Base-by-base conservation (phyloP, 108 stramenopile genomes). In the Fragilariopsis cylindrus region DNA sequence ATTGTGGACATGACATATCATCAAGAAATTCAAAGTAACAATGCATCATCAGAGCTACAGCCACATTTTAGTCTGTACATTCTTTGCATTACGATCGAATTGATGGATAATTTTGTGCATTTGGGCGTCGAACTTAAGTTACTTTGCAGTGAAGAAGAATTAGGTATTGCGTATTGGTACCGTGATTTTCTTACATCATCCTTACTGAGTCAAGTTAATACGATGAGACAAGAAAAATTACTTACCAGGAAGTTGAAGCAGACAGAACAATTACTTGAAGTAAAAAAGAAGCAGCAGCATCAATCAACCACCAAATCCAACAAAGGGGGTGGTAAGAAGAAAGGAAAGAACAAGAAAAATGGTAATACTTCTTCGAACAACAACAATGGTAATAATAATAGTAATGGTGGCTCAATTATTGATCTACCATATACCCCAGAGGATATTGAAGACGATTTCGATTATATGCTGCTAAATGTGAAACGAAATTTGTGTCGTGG, bases 151-250 rank as follows among this genome's bases (percentile, higher is more conserved):
- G 79, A 87, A 57, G 73, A 89, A 71, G 90, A 94, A 56, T 49
- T 92, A 13, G 69, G 77, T 15, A 70, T 80, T 57, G 89, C 87
- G 2, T 88, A 79, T 73, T 94, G 93, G 93, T 94, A 94, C 75
- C 79, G 89, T 63, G 88, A 90, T 52, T 94, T 87, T 76, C 53
- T 92, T n/a, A 65, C 90, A 30, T 89, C 87, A 30, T 81, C 89
- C 7, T 41, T 86, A 52, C 56, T 89, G 8, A 88, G 73, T 44
- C 76, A 85, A 67, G 44, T 84, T n/a, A 65, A 76, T 16, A 58
- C 80, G 12, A 86, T 91, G 72, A 57, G 80, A 64, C 65, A 65
- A 63, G n/a, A 21, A 42, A 87, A 84, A 67, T 54, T 43, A 18
- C 21, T 57, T 12, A 71, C 82, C 55, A 63, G 40, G 42, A 6